Conservation (phyloP, 2,329 filamentous ascomycete genomes). For the Clathrospora elynae region DNA sequence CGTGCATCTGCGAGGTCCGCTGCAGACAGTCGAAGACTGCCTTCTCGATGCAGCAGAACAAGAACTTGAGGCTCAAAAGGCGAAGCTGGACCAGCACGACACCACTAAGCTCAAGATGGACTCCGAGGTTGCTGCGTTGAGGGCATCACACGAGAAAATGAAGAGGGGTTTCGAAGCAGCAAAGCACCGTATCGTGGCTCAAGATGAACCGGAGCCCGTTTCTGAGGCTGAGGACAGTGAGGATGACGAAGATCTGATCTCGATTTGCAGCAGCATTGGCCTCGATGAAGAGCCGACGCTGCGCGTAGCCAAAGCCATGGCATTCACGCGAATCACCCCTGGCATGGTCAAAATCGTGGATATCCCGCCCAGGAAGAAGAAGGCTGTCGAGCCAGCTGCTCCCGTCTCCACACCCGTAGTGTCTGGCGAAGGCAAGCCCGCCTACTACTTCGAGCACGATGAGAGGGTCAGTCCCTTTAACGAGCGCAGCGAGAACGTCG, state of each 20-base stretch:
- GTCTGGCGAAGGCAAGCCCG: background rate
- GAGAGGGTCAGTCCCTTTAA: constrained; percentile 6
- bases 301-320: constrained; percentile 17
- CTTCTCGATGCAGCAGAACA: constrained; percentile 28
- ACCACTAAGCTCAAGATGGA: constrained; percentile 18
- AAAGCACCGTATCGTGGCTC: background rate
- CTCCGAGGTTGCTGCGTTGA: constrained; percentile 10
- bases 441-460: constrained; percentile 5
- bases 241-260: constrained; percentile 18
- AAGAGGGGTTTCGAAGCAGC: constrained; percentile 13
- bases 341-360: constrained; percentile 31
- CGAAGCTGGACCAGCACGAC: constrained; percentile 7
- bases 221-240: constrained; percentile 4
- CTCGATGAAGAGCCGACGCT: constrained; percentile 28
- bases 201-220: background rate
- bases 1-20: constrained; percentile 20
- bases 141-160: constrained; percentile 15
- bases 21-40: constrained; percentile 29
- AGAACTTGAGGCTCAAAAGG: constrained; percentile 6
- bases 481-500: constrained; percentile 2
- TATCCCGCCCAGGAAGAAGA: constrained; percentile 22
- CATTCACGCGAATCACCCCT: constrained; percentile 17
- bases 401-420: background rate
- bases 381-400: background rate
- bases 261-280: constrained; percentile 24